phyloP scores from a whole-genome alignment of 352 stramenopile species.

The Phytophthora cactorum region DNA sequence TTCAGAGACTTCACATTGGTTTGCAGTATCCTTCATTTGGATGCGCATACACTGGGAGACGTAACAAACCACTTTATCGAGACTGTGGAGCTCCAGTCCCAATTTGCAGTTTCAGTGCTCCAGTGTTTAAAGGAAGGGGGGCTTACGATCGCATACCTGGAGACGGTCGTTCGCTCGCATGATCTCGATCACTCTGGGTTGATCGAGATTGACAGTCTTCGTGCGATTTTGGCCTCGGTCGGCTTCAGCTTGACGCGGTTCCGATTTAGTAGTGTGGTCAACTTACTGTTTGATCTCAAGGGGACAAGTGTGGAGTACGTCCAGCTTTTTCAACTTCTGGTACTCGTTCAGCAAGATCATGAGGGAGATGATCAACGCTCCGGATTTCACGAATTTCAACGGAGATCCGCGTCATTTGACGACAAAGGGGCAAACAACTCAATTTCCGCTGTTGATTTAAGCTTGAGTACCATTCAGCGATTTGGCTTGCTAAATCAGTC shows the following conservation, averaged over 20 bases:
- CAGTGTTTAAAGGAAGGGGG: slow-evolving; percentile 25
- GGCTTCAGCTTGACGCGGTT: slow-evolving; percentile 59
- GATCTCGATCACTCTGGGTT: slow-evolving; percentile 38
- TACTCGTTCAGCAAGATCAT: slow-evolving; percentile 24
- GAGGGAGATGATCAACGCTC: background rate
- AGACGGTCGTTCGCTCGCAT: slow-evolving; percentile 25
- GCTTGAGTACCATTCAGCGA: slow-evolving; percentile 7
- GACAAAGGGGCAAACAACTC: slow-evolving; percentile 3
- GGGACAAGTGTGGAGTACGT: slow-evolving; percentile 44
- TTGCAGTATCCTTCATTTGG: slow-evolving; percentile 51
- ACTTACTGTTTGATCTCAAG: slow-evolving; percentile 52
- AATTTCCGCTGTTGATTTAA: slow-evolving; percentile 4
- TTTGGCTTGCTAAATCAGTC: slow-evolving; percentile 15
- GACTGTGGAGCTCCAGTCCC: slow-evolving; percentile 49
- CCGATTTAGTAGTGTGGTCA: slow-evolving; percentile 59
- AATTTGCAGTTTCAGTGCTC: slow-evolving; percentile 45
- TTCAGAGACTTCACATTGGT: slow-evolving; percentile 63
- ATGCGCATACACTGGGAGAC: slow-evolving; percentile 52
- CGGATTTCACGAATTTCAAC: slow-evolving; percentile 4
- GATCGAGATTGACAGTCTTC: slow-evolving; percentile 49
- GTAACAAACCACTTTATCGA: slow-evolving; percentile 63
- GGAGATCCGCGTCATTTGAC: slow-evolving; percentile 9
- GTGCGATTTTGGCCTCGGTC: slow-evolving; percentile 38
- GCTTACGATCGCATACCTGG: slow-evolving; percentile 33
- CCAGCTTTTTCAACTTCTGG: slow-evolving; percentile 46